These are phyloP conservation scores for Cladosporium oxysporum DNA, from an alignment of 2,329 filamentous ascomycete species.

Conservation along the genomic window DNA sequence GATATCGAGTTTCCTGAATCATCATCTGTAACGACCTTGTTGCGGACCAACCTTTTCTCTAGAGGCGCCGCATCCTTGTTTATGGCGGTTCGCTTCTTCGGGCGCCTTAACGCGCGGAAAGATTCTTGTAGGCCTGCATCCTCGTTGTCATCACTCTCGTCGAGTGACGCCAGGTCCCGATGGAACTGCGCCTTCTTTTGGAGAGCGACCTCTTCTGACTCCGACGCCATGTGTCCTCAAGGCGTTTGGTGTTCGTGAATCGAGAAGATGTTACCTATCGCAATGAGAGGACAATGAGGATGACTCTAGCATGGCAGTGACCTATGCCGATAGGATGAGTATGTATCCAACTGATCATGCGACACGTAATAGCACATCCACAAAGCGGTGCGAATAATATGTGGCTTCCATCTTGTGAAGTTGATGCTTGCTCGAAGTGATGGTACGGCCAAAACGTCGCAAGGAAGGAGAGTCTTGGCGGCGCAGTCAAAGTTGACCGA, in stretches of 20 bases:
- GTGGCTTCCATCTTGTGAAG: not conserved
- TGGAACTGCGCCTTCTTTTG: constrained; percentile 19
- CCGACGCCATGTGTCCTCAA: not conserved
- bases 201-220: not conserved
- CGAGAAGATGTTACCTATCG: not conserved
- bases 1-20: not conserved
- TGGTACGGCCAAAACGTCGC: not conserved
- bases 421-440: not conserved
- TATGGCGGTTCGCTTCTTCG: not conserved
- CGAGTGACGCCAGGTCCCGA: not conserved
- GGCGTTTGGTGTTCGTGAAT: not conserved
- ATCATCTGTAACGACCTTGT: no score
- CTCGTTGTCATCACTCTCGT: constrained; percentile 25
- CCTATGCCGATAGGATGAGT: not conserved
- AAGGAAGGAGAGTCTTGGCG: constrained; percentile 1
- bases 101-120: not conserved
- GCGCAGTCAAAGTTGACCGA: constrained; percentile 4
- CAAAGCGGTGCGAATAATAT: not conserved
- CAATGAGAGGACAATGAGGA: not conserved
- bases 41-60: not conserved
- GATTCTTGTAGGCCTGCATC: constrained; percentile 26
- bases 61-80: not conserved
- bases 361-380: not conserved
- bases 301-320: not conserved
- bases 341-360: not conserved